Conservation (phyloP, 495 filamentous ascomycete genomes). For the Penicillium desertorum region DNA sequence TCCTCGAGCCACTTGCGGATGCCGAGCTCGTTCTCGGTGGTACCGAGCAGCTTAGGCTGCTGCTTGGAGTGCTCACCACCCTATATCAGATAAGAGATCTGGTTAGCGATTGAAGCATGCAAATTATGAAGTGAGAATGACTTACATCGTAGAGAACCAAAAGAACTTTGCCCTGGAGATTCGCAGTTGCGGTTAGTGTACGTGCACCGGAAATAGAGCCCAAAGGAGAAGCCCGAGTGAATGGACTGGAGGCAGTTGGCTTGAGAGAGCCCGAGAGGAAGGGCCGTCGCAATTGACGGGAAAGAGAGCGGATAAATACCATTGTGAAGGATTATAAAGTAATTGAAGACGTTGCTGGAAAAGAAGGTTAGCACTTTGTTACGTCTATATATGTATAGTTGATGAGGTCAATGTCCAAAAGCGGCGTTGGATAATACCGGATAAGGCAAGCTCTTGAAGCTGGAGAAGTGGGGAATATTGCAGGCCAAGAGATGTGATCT, state of each 20-base stretch:
- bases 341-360: slow-evolving; percentile 7
- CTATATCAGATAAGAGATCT: slow-evolving; percentile 34
- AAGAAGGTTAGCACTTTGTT: slow-evolving; percentile 17
- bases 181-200: slow-evolving; percentile 57
- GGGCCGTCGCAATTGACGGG: slow-evolving; percentile 57
- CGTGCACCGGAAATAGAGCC: slow-evolving; percentile 42
- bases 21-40: slow-evolving; percentile 97
- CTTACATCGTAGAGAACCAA: slow-evolving; percentile 76
- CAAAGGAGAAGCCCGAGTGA: slow-evolving; percentile 33
- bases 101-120: slow-evolving; percentile 16
- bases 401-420: slow-evolving; percentile 22
- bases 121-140: slow-evolving; percentile 13
- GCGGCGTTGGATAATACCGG: slow-evolving; percentile 24
- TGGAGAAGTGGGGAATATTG: slow-evolving; percentile 23
- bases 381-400: background rate
- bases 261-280: slow-evolving; percentile 44
- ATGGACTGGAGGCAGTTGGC: slow-evolving; percentile 22
- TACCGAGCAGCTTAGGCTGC: slow-evolving; percentile 84
- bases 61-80: slow-evolving; percentile 68
- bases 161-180: slow-evolving; percentile 69
- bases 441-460: slow-evolving; percentile 1
- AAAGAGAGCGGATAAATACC: slow-evolving; percentile 67
- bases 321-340: slow-evolving; percentile 51
- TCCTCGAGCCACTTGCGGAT: slow-evolving; percentile 95
- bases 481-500: background rate